phyloP scores from a whole-genome alignment of 345 rosid genomes.

The Xanthoceras sorbifolium region DNA sequence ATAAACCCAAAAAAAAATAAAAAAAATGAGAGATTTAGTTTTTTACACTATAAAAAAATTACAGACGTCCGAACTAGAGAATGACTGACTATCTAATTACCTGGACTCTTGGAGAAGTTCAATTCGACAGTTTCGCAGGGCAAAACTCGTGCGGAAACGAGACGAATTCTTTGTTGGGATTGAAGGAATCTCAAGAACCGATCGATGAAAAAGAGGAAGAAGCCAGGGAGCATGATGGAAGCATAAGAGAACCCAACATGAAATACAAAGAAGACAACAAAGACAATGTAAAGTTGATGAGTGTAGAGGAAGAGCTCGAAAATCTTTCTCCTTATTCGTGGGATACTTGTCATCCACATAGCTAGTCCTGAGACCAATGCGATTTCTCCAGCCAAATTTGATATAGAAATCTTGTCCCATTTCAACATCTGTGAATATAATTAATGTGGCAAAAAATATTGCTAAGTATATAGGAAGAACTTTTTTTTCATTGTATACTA shows the following conservation, averaged over 20 bases:
- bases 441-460: background rate
- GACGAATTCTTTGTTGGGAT: conserved; percentile 38
- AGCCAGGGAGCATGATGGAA: conserved; percentile 53
- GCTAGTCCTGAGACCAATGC: conserved; percentile 46
- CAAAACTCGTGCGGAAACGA: conserved; percentile 47
- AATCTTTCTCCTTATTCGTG: conserved; percentile 39
- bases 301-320: conserved; percentile 69
- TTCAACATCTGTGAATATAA: conserved; percentile 35
- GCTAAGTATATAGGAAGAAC: background rate
- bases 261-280: conserved; percentile 47
- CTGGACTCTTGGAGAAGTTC: conserved; percentile 53
- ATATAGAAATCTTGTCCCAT: conserved; percentile 42
- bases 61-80: background rate
- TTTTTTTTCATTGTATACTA: no score
- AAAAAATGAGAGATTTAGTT: background rate
- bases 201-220: conserved; percentile 61
- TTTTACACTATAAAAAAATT: no score
- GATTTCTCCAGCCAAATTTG: conserved; percentile 58
- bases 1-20: background rate
- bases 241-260: conserved; percentile 53
- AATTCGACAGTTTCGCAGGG: conserved; percentile 52
- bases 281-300: conserved; percentile 58
- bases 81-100: conserved; percentile 16
- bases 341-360: conserved; percentile 52
- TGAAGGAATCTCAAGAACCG: conserved; percentile 60